phyloP scores from a whole-genome alignment of 352 stramenopile genomes.

The Phytopythium ostracodes region DNA sequence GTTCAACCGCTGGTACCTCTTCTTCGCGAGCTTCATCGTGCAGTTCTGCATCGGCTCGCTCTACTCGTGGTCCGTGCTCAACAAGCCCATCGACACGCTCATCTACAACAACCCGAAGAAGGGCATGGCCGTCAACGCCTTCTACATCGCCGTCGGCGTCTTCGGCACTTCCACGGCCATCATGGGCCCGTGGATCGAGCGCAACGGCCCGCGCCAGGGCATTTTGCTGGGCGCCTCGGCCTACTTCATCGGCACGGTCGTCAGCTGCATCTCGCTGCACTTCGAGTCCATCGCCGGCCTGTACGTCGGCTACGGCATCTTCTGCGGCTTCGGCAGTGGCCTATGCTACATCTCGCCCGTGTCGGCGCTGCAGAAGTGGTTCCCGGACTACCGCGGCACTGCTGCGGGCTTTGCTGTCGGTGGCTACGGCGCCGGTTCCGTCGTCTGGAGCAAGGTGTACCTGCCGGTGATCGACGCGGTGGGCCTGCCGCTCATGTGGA shows the following conservation, averaged over 20 bases:
- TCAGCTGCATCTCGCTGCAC: constrained; percentile 40
- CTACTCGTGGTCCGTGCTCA: constrained; percentile 74
- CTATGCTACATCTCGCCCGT: constrained; percentile 74
- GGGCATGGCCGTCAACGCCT: constrained; percentile 53
- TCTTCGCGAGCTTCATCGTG: constrained; percentile 57
- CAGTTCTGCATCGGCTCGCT: constrained; percentile 71
- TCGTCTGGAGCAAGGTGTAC: constrained; percentile 64
- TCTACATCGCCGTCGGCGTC: constrained; percentile 63
- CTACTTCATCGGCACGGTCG: constrained; percentile 45
- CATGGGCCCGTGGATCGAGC: constrained; percentile 73
- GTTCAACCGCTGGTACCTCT: constrained; percentile 66
- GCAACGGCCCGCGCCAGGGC: constrained; percentile 45
- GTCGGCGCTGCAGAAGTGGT: constrained; percentile 69
- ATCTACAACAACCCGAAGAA: constrained; percentile 39
- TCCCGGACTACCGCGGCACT: constrained; percentile 62
- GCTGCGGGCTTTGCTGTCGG: constrained; percentile 63
- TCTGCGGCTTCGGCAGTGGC: constrained; percentile 60
- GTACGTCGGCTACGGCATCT: constrained; percentile 63
- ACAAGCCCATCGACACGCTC: constrained; percentile 54
- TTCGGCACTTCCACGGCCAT: constrained; percentile 62
- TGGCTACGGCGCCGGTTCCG: constrained; percentile 54
- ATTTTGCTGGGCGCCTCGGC: constrained; percentile 42
- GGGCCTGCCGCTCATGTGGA: constrained; percentile 43
- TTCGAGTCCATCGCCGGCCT: constrained; percentile 39
- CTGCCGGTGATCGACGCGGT: constrained; percentile 45